Percentiles rank a stretch among this genome's conserved stretches.
Conservation (phyloP, 495 filamentous ascomycete species). For the Mytilinidion resinicola region DNA sequence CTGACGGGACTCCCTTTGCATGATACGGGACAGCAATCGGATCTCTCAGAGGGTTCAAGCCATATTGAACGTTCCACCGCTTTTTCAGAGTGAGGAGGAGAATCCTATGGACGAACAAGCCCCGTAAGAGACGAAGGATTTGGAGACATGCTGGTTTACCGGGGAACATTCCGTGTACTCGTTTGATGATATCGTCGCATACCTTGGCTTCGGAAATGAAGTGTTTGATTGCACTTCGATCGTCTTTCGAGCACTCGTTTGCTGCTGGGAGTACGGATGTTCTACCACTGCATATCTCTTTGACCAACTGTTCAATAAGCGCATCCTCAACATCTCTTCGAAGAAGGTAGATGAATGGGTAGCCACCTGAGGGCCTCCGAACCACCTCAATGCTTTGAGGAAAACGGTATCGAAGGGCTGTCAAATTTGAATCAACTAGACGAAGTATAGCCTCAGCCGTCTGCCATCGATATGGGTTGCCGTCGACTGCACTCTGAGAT, state of each 20-base stretch:
- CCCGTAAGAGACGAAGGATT: conserved; percentile 38
- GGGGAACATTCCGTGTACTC: conserved; percentile 19
- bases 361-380: conserved; percentile 24
- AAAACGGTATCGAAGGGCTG: conserved; percentile 31
- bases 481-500: conserved; percentile 42
- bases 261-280: conserved; percentile 31
- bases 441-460: conserved; percentile 38
- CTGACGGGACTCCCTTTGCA: conserved; percentile 42
- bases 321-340: conserved; percentile 35
- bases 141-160: conserved; percentile 32
- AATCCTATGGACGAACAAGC: conserved; percentile 38
- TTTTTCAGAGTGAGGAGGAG: conserved; percentile 37
- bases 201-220: conserved; percentile 30
- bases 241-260: conserved; percentile 18
- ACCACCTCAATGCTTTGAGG: conserved; percentile 42
- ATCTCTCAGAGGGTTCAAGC: conserved; percentile 35
- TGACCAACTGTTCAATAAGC: conserved; percentile 28
- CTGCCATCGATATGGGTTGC: conserved; percentile 45
- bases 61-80: conserved; percentile 44
- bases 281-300: conserved; percentile 31
- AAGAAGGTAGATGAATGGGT: conserved; percentile 41
- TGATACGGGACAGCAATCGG: conserved; percentile 44
- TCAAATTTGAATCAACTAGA: conserved; percentile 36
- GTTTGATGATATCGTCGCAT: conserved; percentile 16
- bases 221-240: conserved; percentile 25